Conservation (phyloP, 2,329 filamentous ascomycete genomes). For the Cryphonectria naterciae region DNA sequence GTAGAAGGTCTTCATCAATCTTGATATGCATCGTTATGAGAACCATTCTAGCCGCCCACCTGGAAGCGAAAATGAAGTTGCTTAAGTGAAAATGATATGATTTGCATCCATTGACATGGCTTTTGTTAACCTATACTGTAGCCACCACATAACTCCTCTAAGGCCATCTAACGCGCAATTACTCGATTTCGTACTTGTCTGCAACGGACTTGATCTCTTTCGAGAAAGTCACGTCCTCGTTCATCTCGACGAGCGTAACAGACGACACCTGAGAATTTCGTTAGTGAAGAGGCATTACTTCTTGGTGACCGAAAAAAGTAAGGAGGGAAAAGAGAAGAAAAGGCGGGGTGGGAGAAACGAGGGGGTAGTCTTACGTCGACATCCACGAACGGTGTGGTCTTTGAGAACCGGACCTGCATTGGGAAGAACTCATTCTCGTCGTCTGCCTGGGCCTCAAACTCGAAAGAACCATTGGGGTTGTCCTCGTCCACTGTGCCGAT, state of each 20-base stretch:
- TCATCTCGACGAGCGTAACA: slow-evolving; percentile 73
- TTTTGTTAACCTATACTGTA: slow-evolving; percentile 22
- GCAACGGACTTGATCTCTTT: slow-evolving; percentile 80
- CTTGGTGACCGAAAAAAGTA: not conserved
- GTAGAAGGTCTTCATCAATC: not conserved
- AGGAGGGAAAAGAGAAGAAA: not conserved
- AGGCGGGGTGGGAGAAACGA: too few relatives aligned
- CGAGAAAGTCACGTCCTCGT: slow-evolving; percentile 79
- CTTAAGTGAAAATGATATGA: slow-evolving; percentile 2
- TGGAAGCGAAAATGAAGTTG: not conserved
- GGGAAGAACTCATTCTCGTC: slow-evolving; percentile 98
- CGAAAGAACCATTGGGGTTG: slow-evolving; percentile 84
- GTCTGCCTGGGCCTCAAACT: slow-evolving; percentile 87
- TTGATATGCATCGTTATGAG: not conserved
- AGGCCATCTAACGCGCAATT: slow-evolving; percentile 36
- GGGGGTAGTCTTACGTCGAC: slow-evolving; percentile 75
- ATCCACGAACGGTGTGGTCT: slow-evolving; percentile 83
- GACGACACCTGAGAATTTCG: slow-evolving; percentile 57
- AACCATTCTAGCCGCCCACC: not conserved
- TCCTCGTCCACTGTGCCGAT: slow-evolving; percentile 84
- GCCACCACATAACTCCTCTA: slow-evolving; percentile 24
- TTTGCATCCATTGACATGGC: slow-evolving; percentile 14
- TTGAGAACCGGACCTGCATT: slow-evolving; percentile 89
- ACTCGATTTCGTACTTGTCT: slow-evolving; percentile 78
- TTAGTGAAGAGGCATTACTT: slow-evolving; percentile 11